A percentile compares a stretch with the other conserved stretches of the same genome.
Conservation (phyloP, 768 basidiomycete species). For the Phaffia australis region DNA sequence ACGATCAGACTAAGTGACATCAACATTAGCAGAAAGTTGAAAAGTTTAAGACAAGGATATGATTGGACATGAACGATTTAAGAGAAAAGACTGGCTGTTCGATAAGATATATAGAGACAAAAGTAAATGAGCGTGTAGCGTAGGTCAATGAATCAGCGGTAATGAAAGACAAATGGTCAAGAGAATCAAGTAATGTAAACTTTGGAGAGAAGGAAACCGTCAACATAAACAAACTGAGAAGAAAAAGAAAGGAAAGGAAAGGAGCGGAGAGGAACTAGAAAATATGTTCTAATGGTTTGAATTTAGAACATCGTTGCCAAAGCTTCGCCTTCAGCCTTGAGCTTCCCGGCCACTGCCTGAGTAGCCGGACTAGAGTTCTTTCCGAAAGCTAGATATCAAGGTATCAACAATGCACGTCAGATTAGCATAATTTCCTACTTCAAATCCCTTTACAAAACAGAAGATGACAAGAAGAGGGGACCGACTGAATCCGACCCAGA, state of each 20-base stretch:
- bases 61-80: too few relatives aligned
- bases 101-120: too few relatives aligned
- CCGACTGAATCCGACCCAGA: conserved; percentile 32
- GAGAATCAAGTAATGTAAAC: too few relatives aligned
- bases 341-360: not conserved
- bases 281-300: not conserved
- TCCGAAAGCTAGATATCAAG: conserved; percentile 38
- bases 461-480: not conserved
- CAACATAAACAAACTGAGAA: not conserved
- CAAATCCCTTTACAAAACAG: not conserved
- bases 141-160: too few relatives aligned
- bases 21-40: too few relatives aligned
- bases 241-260: not conserved
- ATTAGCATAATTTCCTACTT: not conserved
- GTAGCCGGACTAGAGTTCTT: conserved; percentile 30
- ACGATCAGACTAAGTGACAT: too few relatives aligned
- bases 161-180: too few relatives aligned
- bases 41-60: too few relatives aligned
- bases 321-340: conserved; percentile 38
- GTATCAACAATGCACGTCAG: not conserved
- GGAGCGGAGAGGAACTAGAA: not conserved
- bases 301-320: conserved; percentile 38
- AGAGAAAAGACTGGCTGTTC: too few relatives aligned
- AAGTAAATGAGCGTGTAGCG: too few relatives aligned
- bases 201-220: too few relatives aligned